Evolutionary conservation across 2,329 filamentous ascomycete genomes (phyloP).

Genomic region (Colletotrichum ledebouriae): DNA sequence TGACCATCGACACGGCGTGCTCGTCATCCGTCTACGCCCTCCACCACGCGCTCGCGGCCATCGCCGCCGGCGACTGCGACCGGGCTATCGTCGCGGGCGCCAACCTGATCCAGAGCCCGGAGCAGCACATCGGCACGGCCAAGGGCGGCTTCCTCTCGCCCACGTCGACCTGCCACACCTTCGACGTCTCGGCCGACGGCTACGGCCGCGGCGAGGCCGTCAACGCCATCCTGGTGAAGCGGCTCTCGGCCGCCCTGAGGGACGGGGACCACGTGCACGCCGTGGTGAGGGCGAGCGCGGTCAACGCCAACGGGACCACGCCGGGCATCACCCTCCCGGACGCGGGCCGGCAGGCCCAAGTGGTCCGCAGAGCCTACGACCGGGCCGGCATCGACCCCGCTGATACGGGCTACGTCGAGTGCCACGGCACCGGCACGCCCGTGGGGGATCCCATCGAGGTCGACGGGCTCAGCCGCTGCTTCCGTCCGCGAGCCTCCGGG

Average conservation of each 20-base stretch:
- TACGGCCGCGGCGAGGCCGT: constrained; percentile 52
- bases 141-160: constrained; percentile 43
- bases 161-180: constrained; percentile 49
- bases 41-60: constrained; percentile 48
- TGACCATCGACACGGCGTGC: constrained; percentile 54
- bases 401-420: constrained; percentile 53
- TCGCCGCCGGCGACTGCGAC: constrained; percentile 51
- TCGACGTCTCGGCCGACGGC: constrained; percentile 51
- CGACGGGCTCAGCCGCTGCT: constrained; percentile 26
- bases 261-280: constrained; percentile 45
- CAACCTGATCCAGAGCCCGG: constrained; percentile 51
- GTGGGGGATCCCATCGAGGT: constrained; percentile 59
- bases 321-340: not conserved
- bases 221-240: constrained; percentile 51
- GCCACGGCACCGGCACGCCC: constrained; percentile 60
- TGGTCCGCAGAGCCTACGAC: constrained; percentile 50
- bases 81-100: constrained; percentile 52
- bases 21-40: constrained; percentile 51
- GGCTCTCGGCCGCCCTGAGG: constrained; percentile 46
- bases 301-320: constrained; percentile 45
- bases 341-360: constrained; percentile 43
- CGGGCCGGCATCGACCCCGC: constrained; percentile 39
- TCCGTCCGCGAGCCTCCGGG: not conserved
- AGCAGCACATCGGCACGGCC: not conserved
- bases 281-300: constrained; percentile 43